phyloP scores from a whole-genome alignment of 129 eudicot species.

The Centrapalus pauciflorus region DNA sequence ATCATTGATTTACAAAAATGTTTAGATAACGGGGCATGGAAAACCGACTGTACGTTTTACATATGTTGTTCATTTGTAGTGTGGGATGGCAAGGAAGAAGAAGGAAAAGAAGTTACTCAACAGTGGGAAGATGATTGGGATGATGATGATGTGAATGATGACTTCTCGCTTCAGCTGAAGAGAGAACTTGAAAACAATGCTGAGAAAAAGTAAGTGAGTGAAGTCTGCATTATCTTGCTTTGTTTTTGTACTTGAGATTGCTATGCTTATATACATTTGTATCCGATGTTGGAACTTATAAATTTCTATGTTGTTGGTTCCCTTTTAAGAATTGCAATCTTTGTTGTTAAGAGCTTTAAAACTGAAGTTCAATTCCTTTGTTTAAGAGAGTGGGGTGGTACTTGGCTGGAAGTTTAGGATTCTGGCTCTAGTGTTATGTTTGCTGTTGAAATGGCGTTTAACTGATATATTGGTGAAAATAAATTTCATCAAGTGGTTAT shows the following conservation, averaged over 20 bases:
- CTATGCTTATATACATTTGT: neutral
- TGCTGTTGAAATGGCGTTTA: no score
- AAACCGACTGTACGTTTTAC: no score
- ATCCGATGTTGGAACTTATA: neutral
- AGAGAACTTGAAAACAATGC: conserved; percentile 67
- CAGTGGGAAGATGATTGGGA: conserved; percentile 99
- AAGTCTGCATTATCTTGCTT: conserved; percentile 15
- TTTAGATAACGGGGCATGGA: no score
- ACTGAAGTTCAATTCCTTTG: no score
- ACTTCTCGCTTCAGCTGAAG: conserved; percentile 81
- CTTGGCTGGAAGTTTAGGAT: no score
- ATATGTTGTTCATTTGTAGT: conserved; percentile 32
- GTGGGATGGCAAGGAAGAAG: conserved; percentile 74
- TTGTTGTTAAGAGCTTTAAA: neutral
- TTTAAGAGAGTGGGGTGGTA: no score
- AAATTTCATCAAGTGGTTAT: no score
- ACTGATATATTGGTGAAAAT: no score
- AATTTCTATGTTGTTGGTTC: neutral
- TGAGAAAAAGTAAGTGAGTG: conserved; percentile 53
- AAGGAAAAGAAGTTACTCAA: conserved; percentile 65
- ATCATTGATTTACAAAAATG: no score
- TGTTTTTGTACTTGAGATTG: conserved; percentile 5
- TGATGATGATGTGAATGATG: conserved; percentile 95
- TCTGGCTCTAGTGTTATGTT: no score
- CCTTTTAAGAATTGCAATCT: neutral